A percentile compares a stretch with the other conserved stretches of the same genome.
These are phyloP conservation scores for Aotearoamyces nothofagi DNA, from an alignment of 2,329 filamentous ascomycete species.

Conservation along the genomic window DNA sequence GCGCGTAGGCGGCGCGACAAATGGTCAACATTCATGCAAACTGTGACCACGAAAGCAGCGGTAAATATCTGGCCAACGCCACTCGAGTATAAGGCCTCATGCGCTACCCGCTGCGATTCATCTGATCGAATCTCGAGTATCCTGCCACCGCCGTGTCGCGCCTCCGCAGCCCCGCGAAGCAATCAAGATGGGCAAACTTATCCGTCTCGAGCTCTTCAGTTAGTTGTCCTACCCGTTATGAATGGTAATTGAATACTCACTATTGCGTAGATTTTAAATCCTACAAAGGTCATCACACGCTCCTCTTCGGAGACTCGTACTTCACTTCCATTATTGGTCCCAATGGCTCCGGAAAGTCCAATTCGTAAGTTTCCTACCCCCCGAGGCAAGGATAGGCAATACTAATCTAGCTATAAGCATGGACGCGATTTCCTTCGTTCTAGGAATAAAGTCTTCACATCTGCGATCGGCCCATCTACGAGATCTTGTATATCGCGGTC, in stretches of 20 bases:
- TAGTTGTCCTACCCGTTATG: constrained; percentile 25
- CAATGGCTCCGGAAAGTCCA: constrained; percentile 98
- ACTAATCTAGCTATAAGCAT: constrained; percentile 46
- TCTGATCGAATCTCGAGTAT: constrained; percentile 1
- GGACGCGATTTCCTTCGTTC: constrained; percentile 98
- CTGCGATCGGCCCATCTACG: constrained; percentile 85
- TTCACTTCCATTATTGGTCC: constrained; percentile 99
- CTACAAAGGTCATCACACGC: constrained; percentile 89
- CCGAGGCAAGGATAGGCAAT: constrained; percentile 1
- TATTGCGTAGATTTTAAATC: constrained; percentile 77
- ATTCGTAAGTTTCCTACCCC: constrained; percentile 55
- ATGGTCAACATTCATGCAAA: no score
- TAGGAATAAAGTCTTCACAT: constrained; percentile 98
- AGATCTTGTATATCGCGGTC: constrained; percentile 90
- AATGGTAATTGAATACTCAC: constrained; percentile 7
- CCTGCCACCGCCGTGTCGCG: constrained; percentile 3
- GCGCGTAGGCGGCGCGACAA: no score
- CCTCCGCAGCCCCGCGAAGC: constrained; percentile 11
- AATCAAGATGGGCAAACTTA: constrained; percentile 80
- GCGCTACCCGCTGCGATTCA: no score
- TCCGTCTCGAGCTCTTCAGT: constrained; percentile 90
- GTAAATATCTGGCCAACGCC: no score
- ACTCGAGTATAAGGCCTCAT: no score
- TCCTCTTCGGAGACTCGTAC: constrained; percentile 94
- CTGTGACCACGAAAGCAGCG: no score